Conservation (phyloP, 2,329 filamentous ascomycete species). For the Fusarium anthophilum region DNA sequence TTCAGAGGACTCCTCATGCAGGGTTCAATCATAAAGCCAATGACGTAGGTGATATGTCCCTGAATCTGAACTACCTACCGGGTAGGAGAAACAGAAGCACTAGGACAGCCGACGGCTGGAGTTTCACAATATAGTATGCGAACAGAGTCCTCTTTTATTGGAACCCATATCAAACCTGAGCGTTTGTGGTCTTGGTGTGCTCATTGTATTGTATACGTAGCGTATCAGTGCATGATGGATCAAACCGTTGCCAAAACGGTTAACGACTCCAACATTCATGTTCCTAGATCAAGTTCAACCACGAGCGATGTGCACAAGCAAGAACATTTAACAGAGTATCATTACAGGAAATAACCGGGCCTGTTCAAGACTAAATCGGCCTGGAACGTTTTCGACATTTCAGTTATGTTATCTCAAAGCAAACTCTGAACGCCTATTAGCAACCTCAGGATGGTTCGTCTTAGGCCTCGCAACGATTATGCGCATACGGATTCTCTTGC, state of each 20-base stretch:
- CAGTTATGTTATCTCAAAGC: not conserved
- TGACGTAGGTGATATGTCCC: not conserved
- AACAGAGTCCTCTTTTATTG: not conserved
- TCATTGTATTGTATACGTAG: no score
- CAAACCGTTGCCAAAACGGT: not conserved
- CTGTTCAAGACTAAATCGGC: accelerated
- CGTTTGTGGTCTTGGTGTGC: not conserved
- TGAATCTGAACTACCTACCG: not conserved
- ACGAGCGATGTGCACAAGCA: not conserved
- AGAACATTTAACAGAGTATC: not conserved
- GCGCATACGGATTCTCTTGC: not conserved
- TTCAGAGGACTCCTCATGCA: not conserved
- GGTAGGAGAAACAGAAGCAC: not conserved
- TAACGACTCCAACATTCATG: accelerated
- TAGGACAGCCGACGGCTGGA: no score
- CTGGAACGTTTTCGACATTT: not conserved
- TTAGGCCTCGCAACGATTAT: not conserved
- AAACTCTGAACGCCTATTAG: no score
- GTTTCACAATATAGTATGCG: not conserved
- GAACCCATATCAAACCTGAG: no score
- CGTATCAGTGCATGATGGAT: not conserved
- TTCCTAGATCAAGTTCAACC: accelerated
- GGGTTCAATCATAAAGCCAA: not conserved
- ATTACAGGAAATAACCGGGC: not conserved
- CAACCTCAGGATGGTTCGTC: not conserved